A percentile compares a stretch with the other conserved stretches of the same genome.
phyloP scores from a whole-genome alignment of 805 yeast genomes.

The Kazachstania martiniae region DNA sequence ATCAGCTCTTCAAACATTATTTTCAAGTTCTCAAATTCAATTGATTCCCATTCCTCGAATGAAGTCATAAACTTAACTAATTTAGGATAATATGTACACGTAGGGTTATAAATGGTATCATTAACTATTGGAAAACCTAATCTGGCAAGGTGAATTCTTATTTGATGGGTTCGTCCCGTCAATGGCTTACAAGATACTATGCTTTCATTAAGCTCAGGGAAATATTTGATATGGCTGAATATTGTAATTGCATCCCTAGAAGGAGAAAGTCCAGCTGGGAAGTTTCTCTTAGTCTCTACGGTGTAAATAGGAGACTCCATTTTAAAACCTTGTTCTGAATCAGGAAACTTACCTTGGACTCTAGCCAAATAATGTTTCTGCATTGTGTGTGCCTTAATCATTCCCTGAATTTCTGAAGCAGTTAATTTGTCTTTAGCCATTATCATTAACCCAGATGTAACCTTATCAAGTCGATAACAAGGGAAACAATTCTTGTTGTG shows the following conservation, averaged over 20 bases:
- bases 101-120: conserved; percentile 56
- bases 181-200: conserved; percentile 74
- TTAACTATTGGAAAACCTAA: conserved; percentile 81
- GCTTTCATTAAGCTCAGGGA: conserved; percentile 35
- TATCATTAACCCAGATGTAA: conserved; percentile 87
- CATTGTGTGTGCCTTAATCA: conserved; percentile 50
- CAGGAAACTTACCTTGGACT: conserved; percentile 77
- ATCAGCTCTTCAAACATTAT: conserved; percentile 11
- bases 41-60: conserved; percentile 11
- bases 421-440: conserved; percentile 19
- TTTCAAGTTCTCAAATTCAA: conserved; percentile 4
- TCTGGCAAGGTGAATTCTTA: conserved; percentile 81
- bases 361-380: conserved; percentile 73
- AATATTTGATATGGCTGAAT: conserved; percentile 53
- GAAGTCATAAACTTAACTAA: conserved; percentile 17
- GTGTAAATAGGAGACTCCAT: conserved; percentile 45
- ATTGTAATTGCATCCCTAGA: conserved; percentile 59
- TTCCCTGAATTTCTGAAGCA: conserved; percentile 61
- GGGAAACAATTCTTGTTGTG: conserved; percentile 53
- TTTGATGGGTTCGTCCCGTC: conserved; percentile 96
- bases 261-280: conserved; percentile 35
- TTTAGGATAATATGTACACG: conserved; percentile 13
- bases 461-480: conserved; percentile 78
- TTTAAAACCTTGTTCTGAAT: conserved; percentile 3
- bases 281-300: conserved; percentile 55